Evolutionary conservation across 345 rosid species (phyloP), one percentile per base, ranked within the genome.

Genomic region (Erodium maritimum): DNA sequence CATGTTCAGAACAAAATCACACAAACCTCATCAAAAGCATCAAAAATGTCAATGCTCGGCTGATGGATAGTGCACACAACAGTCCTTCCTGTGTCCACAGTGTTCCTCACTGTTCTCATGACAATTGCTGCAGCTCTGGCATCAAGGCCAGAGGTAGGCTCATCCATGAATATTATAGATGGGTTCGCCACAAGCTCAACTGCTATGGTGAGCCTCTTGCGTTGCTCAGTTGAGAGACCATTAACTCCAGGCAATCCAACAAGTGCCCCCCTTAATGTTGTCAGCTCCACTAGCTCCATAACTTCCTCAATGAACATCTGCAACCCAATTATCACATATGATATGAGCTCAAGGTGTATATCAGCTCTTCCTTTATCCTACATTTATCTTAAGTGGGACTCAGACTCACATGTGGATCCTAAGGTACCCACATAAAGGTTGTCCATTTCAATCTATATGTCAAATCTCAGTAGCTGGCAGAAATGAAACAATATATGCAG

Each of bases 111-210:
- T 0, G 91, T 78, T 76, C 91, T 78, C 87, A 84, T 84, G 6
- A 79, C 87, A 18, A 82, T 79, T 19, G 91, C 91, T 21, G 91
- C 87, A 1, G 87, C 91, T 51, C 85, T 74, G n/a, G 91, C 91
- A 76, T 84, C 87, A 21, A 82, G 82, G 37, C 83, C 87, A 4
- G 87, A 79, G 20, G 91, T 85, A 23, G 91, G 91, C 65, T 85
- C 87, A 29, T 85, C 91, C 87, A 85, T 82, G 73, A 85, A 85
- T 56, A 80, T 85, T 65, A 85, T 82, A 8, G 84, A 78, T 8
- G 91, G 91, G 59, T 85, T 85, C n/a, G 85, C 83, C 11, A 82
- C 82, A 17, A 82, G 87, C 67, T 85, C 87, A 23, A 82, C 87
- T 2, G 87, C 91, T 51, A 82, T 73, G 1, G 91, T 85, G 57